Conservation (phyloP, 495 filamentous ascomycete genomes). For the Aeminium ludgeri region DNA sequence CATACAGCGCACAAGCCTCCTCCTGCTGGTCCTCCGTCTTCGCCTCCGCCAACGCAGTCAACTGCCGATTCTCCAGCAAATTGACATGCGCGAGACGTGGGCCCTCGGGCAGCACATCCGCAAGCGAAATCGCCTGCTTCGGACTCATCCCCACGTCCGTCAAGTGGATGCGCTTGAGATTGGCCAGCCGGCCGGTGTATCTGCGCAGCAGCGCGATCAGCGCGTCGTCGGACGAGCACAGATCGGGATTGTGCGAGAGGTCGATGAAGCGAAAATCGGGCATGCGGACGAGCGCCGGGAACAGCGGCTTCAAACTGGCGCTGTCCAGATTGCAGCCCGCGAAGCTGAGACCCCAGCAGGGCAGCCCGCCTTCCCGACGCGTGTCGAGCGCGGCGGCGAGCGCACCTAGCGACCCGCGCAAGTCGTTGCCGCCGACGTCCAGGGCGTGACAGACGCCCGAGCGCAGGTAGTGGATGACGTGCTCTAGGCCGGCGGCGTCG, state of each 20-base stretch:
- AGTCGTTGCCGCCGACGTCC: constrained; percentile 84
- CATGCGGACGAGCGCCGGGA: constrained; percentile 57
- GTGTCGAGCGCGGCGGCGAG: constrained; percentile 49
- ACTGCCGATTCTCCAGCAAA: constrained; percentile 63
- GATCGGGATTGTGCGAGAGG: constrained; percentile 67
- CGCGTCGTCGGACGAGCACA: constrained; percentile 45
- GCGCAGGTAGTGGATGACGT: constrained; percentile 58
- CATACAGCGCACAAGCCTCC: constrained; percentile 86
- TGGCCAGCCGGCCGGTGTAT: constrained; percentile 67
- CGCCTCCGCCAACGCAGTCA: constrained; percentile 49
- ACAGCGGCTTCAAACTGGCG: constrained; percentile 50
- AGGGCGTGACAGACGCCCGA: constrained; percentile 68
- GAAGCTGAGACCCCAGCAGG: constrained; percentile 67
- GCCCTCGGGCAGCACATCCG: constrained; percentile 76
- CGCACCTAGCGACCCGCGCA: constrained; percentile 49
- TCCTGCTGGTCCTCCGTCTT: constrained; percentile 52
- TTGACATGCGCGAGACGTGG: constrained; percentile 72
- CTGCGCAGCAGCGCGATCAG: constrained; percentile 60
- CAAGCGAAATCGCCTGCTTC: constrained; percentile 74
- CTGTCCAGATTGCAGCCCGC: constrained; percentile 73
- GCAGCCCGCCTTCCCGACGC: constrained; percentile 20
- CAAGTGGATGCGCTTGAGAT: constrained; percentile 72
- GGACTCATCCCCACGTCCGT: constrained; percentile 71
- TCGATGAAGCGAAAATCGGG: constrained; percentile 77
- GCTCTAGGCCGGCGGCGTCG: constrained; percentile 51